Base-by-base conservation (phyloP, 768 basidiomycete genomes). In the Gyrodon lividus region DNA sequence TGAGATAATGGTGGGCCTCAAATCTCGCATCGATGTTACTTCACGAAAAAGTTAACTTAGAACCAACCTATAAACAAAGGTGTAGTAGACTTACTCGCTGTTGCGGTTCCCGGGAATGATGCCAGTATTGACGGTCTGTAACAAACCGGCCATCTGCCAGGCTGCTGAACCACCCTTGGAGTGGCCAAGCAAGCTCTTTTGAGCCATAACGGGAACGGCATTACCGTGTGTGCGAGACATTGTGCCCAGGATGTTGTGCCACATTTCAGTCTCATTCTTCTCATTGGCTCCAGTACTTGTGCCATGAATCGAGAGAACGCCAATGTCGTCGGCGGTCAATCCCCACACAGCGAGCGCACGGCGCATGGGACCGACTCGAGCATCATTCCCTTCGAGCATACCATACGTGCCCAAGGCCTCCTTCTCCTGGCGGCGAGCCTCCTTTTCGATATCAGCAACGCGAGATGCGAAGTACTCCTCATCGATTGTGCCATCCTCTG, bases 111-210 rank as follows among this genome's bases (percentile, higher is more conserved):
- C 95, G 6, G 97, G 95, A 57, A 99, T 78, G 56, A 96, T 80
- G 46, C 95, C 97, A 40, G 84, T 83, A 56, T 76, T 78, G 55
- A 99, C 79, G 10, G 85, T 84, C 69, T 99, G 94, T 48, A 93
- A 71, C 49, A 98, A 77, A 59, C 97, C 97, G 61, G 85, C 87
- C 79, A 97, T 83, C 73, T 94, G 92, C 96, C 94, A 98, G 2
- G 94, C 90, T 48, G 96, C 96, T n/a, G 97, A 92, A 54, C 96
- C 97, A 70, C 97, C 97, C 78, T 99, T 99, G 10, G 96, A 87
- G 67, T 99, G 96, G 54, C 97, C 97, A 26, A 96, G 87, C 44
- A 99, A 78, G 69, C 89, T 92, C 81, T 99, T 99, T 72, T 98
- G 97, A 2, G 97, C 93, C 70, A 98, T 88, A 63, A 97, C 85